A percentile compares a stretch with the other conserved stretches of the same genome.
phyloP scores from a whole-genome alignment of 1,139 yeast genomes.

The Taphrina communis region DNA sequence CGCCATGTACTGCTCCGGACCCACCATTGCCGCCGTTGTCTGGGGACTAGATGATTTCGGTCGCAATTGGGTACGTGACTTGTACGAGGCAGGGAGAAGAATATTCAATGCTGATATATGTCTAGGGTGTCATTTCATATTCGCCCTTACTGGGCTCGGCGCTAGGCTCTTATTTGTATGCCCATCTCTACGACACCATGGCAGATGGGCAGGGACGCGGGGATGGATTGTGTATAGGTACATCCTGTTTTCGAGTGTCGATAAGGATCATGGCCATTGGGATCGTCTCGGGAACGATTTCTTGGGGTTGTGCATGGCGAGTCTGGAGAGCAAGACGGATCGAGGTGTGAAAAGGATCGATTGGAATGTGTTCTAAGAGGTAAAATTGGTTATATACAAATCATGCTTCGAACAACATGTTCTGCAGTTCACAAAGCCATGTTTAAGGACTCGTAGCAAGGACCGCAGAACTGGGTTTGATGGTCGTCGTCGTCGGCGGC shows the following conservation, averaged over 20 bases:
- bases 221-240: constrained; percentile 13
- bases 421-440: too few relatives aligned
- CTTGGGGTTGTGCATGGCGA: constrained; percentile 27
- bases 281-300: neutral
- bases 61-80: constrained; percentile 31
- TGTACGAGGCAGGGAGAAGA: neutral
- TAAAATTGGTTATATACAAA: too few relatives aligned
- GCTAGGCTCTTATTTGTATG: constrained; percentile 34
- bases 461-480: too few relatives aligned
- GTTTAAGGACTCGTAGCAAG: too few relatives aligned
- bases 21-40: constrained; percentile 31
- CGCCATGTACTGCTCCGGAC: constrained; percentile 27
- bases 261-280: constrained; percentile 4
- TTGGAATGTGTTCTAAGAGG: too few relatives aligned
- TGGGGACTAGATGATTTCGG: constrained; percentile 37
- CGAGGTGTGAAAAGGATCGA: neutral
- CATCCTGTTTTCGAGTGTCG: constrained; percentile 18
- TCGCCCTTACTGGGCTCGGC: constrained; percentile 37
- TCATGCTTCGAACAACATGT: too few relatives aligned
- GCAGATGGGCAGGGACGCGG: constrained; percentile 5
- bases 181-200: constrained; percentile 21
- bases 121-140: constrained; percentile 29
- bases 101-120: neutral
- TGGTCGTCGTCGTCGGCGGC: too few relatives aligned
- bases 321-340: constrained; percentile 23